Evolutionary conservation across 225 moss, liverwort and hornwort genomes (phyloP).

Genomic region (Antitrichia curtipendula): DNA sequence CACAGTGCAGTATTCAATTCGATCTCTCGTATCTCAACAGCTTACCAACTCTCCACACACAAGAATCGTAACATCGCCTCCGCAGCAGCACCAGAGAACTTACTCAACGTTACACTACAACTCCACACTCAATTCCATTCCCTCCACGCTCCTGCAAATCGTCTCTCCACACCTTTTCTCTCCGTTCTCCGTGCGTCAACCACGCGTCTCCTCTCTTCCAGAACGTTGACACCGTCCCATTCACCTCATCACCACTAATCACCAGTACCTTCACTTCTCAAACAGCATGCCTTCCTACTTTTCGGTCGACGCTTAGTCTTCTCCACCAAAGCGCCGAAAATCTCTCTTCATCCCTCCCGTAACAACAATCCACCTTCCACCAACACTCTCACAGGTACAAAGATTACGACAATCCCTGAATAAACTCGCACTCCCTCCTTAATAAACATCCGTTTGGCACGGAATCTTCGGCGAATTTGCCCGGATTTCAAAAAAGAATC

Average conservation of each 20-base stretch:
- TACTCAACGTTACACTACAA: not conserved
- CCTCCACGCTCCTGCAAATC: not conserved
- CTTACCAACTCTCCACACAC: conserved; percentile 6
- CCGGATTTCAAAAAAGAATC: not conserved
- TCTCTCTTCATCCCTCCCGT: not conserved
- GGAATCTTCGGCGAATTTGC: not conserved
- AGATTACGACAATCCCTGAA: not conserved
- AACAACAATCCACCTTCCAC: not conserved
- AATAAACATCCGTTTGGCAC: not conserved
- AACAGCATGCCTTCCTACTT: not conserved
- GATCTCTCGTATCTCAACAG: conserved; percentile 5
- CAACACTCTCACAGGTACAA: not conserved
- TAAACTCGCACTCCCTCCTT: not conserved
- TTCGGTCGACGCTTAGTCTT: not conserved
- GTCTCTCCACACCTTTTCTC: not conserved
- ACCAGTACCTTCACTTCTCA: not conserved
- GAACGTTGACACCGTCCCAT: not conserved
- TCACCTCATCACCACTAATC: not conserved
- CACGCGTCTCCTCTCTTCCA: not conserved
- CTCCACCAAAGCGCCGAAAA: not conserved
- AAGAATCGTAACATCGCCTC: not conserved
- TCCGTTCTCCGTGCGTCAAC: not conserved
- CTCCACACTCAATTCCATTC: not conserved
- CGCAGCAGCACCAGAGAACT: not conserved
- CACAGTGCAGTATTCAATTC: not conserved